Base-by-base conservation (phyloP, 2,329 filamentous ascomycete genomes). In the Fusarium vanettenii region DNA sequence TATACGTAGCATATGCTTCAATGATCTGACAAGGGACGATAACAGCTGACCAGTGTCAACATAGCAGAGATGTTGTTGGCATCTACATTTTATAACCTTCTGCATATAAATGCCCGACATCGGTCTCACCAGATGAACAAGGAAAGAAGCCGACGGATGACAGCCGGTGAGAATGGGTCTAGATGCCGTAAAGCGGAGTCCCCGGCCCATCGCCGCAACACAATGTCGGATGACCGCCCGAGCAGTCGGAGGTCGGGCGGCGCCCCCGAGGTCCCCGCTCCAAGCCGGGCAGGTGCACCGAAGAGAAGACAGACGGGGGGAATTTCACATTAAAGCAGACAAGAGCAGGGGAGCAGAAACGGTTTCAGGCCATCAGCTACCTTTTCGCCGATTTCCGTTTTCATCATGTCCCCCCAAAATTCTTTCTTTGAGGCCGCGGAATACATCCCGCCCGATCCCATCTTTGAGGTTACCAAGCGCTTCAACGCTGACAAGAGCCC, bases 381-480 rank as follows among this genome's bases (percentile, higher is more conserved):
- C 2, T 2, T 27, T n/a, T 5, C 14, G 8, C 18, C 52, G 6
- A 11, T n/a, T 29, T 3, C 20, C 29, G 14, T 25, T n/a, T 18
- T 20, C 45, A 60, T 6, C n/a, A 76, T 75, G 73, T 31, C 43
- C 0, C 1, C 13, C 11, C 60, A 60, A 7, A 29, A 66, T 14
- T 76, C 76, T 1, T 33, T 66, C 5, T 82, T 82, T 29, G 70
- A 67, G 3, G 57, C 70, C 11, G 77, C 76, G 22, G 65, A 77
- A 22, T 77, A 75, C 56, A 76, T 82, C 33, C 74, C 79, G 6
- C 78, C 80, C 0, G 82, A 84, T 64, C 69, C 75, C 37, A 81
- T 82, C 20, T 84, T 84, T 45, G 81, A 81, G 20, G 76, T 84
- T 1, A 83, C 80, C 2, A 79, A 77, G 52, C 67, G 75, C 0